phyloP scores from a whole-genome alignment of 768 basidiomycete genomes.

The Lactifluus subvellereus region DNA sequence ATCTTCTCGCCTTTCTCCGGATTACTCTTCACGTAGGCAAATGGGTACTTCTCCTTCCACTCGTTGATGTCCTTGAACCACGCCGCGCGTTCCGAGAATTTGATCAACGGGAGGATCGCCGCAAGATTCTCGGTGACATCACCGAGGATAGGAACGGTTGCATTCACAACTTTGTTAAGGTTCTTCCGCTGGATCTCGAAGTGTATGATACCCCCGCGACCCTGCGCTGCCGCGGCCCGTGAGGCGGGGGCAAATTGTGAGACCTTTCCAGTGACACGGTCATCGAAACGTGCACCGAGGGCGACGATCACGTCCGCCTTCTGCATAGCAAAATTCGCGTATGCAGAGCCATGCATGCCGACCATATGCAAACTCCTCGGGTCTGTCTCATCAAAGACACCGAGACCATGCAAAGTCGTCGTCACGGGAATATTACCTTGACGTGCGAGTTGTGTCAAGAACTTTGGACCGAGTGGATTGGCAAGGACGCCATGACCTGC shows the following conservation, averaged over 20 bases:
- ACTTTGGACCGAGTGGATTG: slow-evolving; percentile 71
- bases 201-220: slow-evolving; percentile 95
- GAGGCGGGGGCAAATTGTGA: slow-evolving; percentile 89
- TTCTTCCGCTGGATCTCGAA: slow-evolving; percentile 99
- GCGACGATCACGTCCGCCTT: slow-evolving; percentile 96
- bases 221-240: slow-evolving; percentile 72
- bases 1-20: slow-evolving; percentile 52
- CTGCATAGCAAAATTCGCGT: slow-evolving; percentile 98
- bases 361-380: slow-evolving; percentile 91
- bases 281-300: slow-evolving; percentile 95
- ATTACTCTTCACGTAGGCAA: slow-evolving; percentile 67
- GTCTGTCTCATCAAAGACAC: slow-evolving; percentile 89
- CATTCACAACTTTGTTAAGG: slow-evolving; percentile 97
- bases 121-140: slow-evolving; percentile 85
- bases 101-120: slow-evolving; percentile 74
- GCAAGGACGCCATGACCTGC: slow-evolving; percentile 88
- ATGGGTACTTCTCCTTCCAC: slow-evolving; percentile 89
- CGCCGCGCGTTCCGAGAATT: slow-evolving; percentile 51
- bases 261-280: slow-evolving; percentile 92
- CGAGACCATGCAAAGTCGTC: slow-evolving; percentile 93
- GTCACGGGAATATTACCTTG: slow-evolving; percentile 94
- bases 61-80: slow-evolving; percentile 81
- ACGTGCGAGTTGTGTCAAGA: slow-evolving; percentile 72
- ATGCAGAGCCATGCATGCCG: slow-evolving; percentile 97
- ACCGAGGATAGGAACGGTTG: slow-evolving; percentile 87